Evolutionary conservation across 2,329 filamentous ascomycete species (phyloP), one percentile per base, ranked within the genome.

Genomic region (Uncinocarpus reesii): DNA sequence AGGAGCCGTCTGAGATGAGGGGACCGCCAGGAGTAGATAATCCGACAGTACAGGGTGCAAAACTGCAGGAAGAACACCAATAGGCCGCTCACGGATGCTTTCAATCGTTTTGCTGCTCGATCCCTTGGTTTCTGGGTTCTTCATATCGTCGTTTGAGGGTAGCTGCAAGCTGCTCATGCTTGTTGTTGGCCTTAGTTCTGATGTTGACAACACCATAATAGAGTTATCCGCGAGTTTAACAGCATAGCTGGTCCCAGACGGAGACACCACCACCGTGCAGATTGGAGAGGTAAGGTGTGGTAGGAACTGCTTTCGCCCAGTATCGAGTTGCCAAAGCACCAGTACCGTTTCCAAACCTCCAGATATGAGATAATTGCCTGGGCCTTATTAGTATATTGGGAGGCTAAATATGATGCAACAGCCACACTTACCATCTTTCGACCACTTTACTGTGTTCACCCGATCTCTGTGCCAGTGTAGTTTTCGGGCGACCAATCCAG

Each of bases 301-400:
- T 23, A 98, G 71, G 60, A 83, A 86, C 60, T 92, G 84, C 59
- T 80, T 80, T 62, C 83, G 83, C 53, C 81, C 81, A 0, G 90
- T 95, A 56, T 93, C 86, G 49, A 95, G 73, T 66, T 98, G 92
- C 89, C 89, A 96, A 26, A 95, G 71, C 7, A 95, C 86, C 35
- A 98, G 73, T 16, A 87, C 84, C 6, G 87, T 89, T 67, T 98
- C 92, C 18, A 81, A 80, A 26, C 92, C 92, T 60, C 92, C 92
- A 49, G 92, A 96, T 45, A 98, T 82, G 51, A 98, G 69, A 64
- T 98, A 98, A 62, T 95, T 88, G 43, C 86, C 86, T 92, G 56
- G 11, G 41, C 21, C 3, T 15, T 13, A 23, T 49, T 20, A 49
- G 21, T 23, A 37, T 13, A 16, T 15, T 10, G 10, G 10, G 24